Base-by-base conservation (phyloP, 495 filamentous ascomycete genomes). In the Penicillium tannophilum region DNA sequence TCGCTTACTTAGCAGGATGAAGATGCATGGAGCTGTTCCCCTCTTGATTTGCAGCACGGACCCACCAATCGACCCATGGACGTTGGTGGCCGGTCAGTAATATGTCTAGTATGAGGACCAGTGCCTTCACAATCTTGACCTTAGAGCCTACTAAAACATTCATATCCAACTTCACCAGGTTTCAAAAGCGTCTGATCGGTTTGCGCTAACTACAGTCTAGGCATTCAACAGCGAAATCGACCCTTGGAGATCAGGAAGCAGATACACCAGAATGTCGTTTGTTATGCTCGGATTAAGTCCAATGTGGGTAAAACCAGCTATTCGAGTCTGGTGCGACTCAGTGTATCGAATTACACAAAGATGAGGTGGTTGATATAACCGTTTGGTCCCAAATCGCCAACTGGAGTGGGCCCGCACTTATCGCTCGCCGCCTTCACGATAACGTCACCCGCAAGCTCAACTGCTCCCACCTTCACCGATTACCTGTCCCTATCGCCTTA, bases 361-460 rank as follows among this genome's bases (percentile, higher is more conserved):
- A 3, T 28, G 28, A 28, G 28, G 28, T 28, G 28, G 28, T 28
- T 28, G 28, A 2, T 7, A 28, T 28, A 9, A 36, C 33, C 3
- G 10, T 20, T 20, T n/a, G 16, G 8, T 19, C 28, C 28, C 28
- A 28, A 28, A 17, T 44, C 20, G 24, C 45, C 45, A 49, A 49
- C 26, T 49, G 46, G 46, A 33, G 12, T 14, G 12, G 43, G 30
- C 44, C 44, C 20, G 49, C 49, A 23, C 49, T 52, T 52, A 52
- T 63, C 61, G 58, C 66, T 69, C 61, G 66, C 68, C 68, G 68
- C 68, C 68, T 71, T 65, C 52, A 44, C 59, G 66, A 65, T 71
- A 23, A 71, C 68, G 68, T 71, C 68, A 71, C 68, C 59, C 59
- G 47, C 30, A 55, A 59, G 55, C 54, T 53, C 57, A 58, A 33